Evolutionary conservation across 257 asterid genomes (phyloP).

Genomic region (Rubia yunnanensis): DNA sequence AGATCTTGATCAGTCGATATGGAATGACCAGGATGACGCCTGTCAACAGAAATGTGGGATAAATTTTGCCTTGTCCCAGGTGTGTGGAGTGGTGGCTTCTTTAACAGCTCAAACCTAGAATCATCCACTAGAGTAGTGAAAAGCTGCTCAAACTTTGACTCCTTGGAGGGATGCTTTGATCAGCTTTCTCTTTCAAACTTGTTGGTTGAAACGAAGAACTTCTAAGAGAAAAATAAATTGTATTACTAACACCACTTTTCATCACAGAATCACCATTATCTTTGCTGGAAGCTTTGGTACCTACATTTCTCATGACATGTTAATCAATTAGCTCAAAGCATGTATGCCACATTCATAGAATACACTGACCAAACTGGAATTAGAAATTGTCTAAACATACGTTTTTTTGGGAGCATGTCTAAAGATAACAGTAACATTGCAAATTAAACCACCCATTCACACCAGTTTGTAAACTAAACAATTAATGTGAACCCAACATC

Average conservation of each 20-base stretch:
- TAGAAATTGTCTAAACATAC: too few species aligned
- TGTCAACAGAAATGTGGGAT: slow-evolving; percentile 41
- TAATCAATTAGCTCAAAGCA: too few species aligned
- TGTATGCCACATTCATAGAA: too few species aligned
- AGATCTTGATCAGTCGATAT: slow-evolving; percentile 49
- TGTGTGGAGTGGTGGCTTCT: slow-evolving; percentile 23
- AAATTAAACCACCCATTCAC: slow-evolving; percentile 1
- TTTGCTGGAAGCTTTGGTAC: too few species aligned
- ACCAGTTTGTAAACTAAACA: slow-evolving; percentile 11
- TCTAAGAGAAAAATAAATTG: slow-evolving; percentile 24
- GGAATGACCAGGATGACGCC: slow-evolving; percentile 26
- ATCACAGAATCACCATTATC: too few species aligned
- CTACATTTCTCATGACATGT: too few species aligned
- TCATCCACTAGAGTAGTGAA: slow-evolving; percentile 17
- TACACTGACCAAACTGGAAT: too few species aligned
- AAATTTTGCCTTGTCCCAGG: slow-evolving; percentile 42
- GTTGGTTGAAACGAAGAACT: slow-evolving; percentile 29
- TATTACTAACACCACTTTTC: slow-evolving; percentile 23
- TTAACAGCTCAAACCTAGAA: slow-evolving; percentile 23
- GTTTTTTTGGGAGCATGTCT: slow-evolving; percentile 8
- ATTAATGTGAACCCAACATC: not conserved
- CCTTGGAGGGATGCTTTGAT: slow-evolving; percentile 17
- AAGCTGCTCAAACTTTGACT: slow-evolving; percentile 33
- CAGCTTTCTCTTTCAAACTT: slow-evolving; percentile 27
- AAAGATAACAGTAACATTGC: slow-evolving; percentile 7